Base-by-base conservation (phyloP, 441 rosid species). In the Metrosideros polymorpha region DNA sequence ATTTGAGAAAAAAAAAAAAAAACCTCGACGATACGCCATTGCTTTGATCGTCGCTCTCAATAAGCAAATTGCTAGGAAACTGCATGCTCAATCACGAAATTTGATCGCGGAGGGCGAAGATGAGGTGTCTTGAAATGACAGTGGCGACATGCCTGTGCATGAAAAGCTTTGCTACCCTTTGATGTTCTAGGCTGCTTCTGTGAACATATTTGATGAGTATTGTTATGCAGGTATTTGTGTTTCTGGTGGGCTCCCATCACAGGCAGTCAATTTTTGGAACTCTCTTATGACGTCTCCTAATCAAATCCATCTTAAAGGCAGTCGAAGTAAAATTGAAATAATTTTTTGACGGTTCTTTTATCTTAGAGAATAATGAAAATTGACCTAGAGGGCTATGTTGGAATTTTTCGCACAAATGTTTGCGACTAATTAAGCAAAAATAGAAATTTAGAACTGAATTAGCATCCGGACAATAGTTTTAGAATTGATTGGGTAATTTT, bases 381-480 rank as follows among this genome's bases (percentile, higher is more conserved):
- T 56, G 59, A 3, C 13, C 0, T 10, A 0, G 25, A 25, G 1
- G 7, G 25, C 6, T 25, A 25, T n/a, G 25, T 10, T 55, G 0
- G 2, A 55, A 55, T 25, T 56, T 56, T 56, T 12, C 27, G 61
- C 15, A 6, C 30, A 27, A 6, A 56, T 6, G 14, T 55, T 25
- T 25, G 25, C 3, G 25, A 55, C 0, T 24, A 57, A 57, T 57
- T 57, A n/a, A n/a, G 22, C 29, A 59, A 59, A 29, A 59, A 14
- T 15, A 3, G 1, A 59, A 29, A 59, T 59, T 15, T 29, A 59
- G 14, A 5, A 59, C 5, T 6, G 29, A 29, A 59, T 59, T 29
- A 6, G 5, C 17, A 59, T 59, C 22, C 0, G 6, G 10, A 59
- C 0, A 2, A 59, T 59, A 29, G 0, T 19, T 29, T 59, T 14